Evolutionary conservation across 2,329 filamentous ascomycete genomes (phyloP), one percentile per base, ranked within the genome.

Genomic region (Claviceps pusilla): DNA sequence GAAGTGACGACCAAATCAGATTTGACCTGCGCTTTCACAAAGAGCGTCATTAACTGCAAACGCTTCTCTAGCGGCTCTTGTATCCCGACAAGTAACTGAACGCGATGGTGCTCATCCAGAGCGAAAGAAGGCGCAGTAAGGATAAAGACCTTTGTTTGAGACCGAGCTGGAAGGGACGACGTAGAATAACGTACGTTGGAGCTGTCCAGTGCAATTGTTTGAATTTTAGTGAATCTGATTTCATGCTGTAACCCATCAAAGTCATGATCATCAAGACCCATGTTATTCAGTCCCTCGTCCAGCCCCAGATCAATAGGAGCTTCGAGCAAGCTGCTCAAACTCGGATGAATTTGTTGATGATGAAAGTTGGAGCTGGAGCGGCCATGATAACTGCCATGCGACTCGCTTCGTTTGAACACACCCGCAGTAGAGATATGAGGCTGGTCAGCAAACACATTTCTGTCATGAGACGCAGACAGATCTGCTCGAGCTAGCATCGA

Each of bases 401-500:
- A 95, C 53, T 93, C 84, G 7, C 81, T 77, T 56, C 85, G 79
- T 59, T 84, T 80, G 14, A 76, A 69, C 47, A 75, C 74, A 0
- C 65, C 65, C 52, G 71, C 67, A 11, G 65, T 68, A 9, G 70
- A 62, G 9, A 69, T 64, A 3, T 66, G 74, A 59, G 65, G 69
- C 65, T 77, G 79, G 50, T 95, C 89, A 33, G 83, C 78, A 64
- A 95, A 94, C n/a, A 83, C 78, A 1, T 83, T 77, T 62, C 87
- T 79, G 60, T 95, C 89, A 59, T 91, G 87, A 16, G 85, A 93
- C 10, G 87, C 84, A 0, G 88, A 91, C 24, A 96, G 73, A 65
- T 96, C 91, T 37, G 87, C 86, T 62, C 91, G 79, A 16, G 90
- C 90, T 53, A 96, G 75, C 70, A 95, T 79, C 16, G 91, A 97